These are phyloP conservation scores for Zoysia matrella DNA, from an alignment of 202 grass and related monocot species.

Conservation along the genomic window DNA sequence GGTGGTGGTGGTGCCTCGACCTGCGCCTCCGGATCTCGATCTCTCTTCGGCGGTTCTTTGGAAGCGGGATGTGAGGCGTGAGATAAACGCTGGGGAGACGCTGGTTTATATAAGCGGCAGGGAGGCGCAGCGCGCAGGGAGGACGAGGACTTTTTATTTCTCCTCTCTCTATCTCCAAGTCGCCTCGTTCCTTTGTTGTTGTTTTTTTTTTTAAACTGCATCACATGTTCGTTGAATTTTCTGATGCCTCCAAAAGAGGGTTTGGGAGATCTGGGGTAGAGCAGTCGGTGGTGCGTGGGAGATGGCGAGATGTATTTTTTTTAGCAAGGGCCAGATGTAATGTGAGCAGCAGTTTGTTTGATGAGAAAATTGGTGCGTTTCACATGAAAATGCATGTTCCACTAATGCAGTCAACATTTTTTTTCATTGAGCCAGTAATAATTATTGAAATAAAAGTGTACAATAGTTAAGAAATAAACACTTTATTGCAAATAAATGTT, in stretches of 20 bases:
- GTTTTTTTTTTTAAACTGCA: not conserved
- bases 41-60: not conserved
- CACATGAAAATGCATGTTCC: too few species aligned
- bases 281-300: slow-evolving; percentile 24
- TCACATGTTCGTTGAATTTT: slow-evolving; percentile 16
- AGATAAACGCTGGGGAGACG: not conserved
- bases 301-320: not conserved
- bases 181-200: not conserved
- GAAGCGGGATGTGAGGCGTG: slow-evolving; percentile 4
- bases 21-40: slow-evolving; percentile 7
- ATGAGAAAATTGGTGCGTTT: too few species aligned
- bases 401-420: too few species aligned
- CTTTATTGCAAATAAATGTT: too few species aligned
- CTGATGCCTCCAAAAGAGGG: slow-evolving; percentile 13
- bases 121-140: not conserved
- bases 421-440: too few species aligned
- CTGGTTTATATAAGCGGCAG: slow-evolving; percentile 32
- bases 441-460: too few species aligned
- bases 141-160: not conserved
- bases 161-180: not conserved
- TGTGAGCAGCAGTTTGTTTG: too few species aligned
- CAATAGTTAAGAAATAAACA: too few species aligned
- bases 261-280: not conserved
- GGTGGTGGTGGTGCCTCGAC: not conserved
- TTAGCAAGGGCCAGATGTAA: too few species aligned